Evolutionary conservation across 1,139 yeast species (phyloP), one percentile per base, ranked within the genome.

Genomic region (Magnusiomyces tetraspermus): DNA sequence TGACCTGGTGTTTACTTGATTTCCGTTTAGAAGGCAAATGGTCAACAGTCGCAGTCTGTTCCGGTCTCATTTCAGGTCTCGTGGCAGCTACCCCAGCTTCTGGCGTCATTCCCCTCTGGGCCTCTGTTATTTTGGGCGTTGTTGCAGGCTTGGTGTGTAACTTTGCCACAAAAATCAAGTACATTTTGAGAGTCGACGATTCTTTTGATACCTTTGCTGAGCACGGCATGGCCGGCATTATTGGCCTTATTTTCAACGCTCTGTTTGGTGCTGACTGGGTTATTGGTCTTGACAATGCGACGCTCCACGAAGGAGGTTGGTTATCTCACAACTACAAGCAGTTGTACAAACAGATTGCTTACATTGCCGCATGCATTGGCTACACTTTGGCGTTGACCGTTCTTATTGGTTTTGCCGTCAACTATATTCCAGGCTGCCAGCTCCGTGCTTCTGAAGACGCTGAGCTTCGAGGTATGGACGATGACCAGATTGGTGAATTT

Each of bases 1-100:
- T 90, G 68, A 76, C 96, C 4, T 92, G 98, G 98, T 85, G 94
- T 67, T 65, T 88, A 48, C 74, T 92, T 51, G 98, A 92, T 76
- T 90, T 77, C 73, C 78, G 96, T 55, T 76, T 89, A 53, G 96
- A 89, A 63, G 79, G 79, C 53, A 90, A 89, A 67, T 90, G 96
- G 94, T 83, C 96, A 23, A 85, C 95, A 68, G 97, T 92, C 47
- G 97, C 96, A 13, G 76, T 87, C 49, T 90, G 97, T 70, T 89
- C 97, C 1, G 98, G 98, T 52, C 80, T 89, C 59, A 89, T 92
- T 65, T 88, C 96, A 5, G 97, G 97, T 1, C 77, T 90, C 33
- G 97, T 90, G 19, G 97, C 97, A 2, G 97, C 97, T 2, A 90
- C 97, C 1, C 97, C 98, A 21, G 79, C 94, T 21, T 84, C 96